A percentile compares a stretch with the other conserved stretches of the same genome.
Evolutionary conservation across 331 rosid genomes (phyloP).

Genomic region (Prunus yedoensis): DNA sequence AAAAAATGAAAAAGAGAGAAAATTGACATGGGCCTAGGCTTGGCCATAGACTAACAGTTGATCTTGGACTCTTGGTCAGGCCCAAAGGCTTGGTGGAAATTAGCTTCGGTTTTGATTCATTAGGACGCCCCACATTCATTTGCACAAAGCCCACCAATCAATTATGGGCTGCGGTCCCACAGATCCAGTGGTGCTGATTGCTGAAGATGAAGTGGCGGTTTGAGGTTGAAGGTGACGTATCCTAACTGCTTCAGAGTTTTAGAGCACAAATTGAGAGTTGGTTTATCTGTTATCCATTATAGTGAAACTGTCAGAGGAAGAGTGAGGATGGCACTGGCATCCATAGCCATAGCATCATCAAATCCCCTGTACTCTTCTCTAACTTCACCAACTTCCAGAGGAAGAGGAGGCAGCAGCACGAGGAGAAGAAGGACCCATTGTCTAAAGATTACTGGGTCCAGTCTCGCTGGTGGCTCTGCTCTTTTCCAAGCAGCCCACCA

Average conservation of each 20-base stretch:
- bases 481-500: slow-evolving; percentile 79
- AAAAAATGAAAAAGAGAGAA: too few species aligned
- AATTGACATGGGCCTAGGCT: not conserved
- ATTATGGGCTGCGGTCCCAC: not conserved
- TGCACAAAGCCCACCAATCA: not conserved
- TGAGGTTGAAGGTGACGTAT: not conserved
- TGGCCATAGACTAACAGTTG: too few species aligned
- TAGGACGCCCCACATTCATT: not conserved
- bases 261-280: slow-evolving; percentile 3
- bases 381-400: slow-evolving; percentile 8
- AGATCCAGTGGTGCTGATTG: not conserved
- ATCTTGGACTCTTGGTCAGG: not conserved
- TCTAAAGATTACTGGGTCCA: slow-evolving; percentile 52
- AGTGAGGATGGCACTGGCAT: slow-evolving; percentile 17
- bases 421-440: slow-evolving; percentile 13
- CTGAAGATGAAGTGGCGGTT: not conserved
- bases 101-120: too few species aligned
- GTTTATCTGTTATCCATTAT: slow-evolving; percentile 10
- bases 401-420: slow-evolving; percentile 15
- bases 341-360: slow-evolving; percentile 40
- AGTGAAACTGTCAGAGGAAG: not conserved
- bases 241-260: not conserved
- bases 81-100: too few species aligned
- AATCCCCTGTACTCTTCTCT: slow-evolving; percentile 24
- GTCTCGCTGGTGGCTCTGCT: slow-evolving; percentile 64